These are phyloP conservation scores for Nicotiana tomentosiformis DNA, from an alignment of 257 asterid genomes.

Conservation along the genomic window DNA sequence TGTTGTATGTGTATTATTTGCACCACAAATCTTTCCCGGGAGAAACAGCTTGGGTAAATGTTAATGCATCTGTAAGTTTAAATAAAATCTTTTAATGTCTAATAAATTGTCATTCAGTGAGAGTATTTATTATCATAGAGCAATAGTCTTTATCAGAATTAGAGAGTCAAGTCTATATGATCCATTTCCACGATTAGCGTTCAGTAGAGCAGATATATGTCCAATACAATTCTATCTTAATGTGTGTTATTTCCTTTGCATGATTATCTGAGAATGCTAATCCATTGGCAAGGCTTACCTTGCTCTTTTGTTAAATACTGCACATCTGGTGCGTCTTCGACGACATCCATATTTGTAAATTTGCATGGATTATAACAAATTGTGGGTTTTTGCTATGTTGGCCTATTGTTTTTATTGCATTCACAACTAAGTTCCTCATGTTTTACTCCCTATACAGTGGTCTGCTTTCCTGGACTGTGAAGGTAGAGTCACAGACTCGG, in stretches of 20 bases:
- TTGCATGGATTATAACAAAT: background rate
- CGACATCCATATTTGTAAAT: background rate
- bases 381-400: background rate
- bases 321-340: background rate
- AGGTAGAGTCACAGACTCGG: constrained; percentile 75
- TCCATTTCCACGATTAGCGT: background rate
- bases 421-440: background rate
- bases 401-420: background rate
- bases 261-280: background rate
- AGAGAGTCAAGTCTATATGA: background rate
- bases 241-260: background rate
- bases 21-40: background rate
- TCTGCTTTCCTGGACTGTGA: constrained; percentile 74
- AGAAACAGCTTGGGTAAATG: background rate
- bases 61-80: background rate
- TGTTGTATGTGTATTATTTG: background rate
- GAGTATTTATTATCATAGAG: background rate
- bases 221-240: background rate
- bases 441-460: constrained; percentile 55
- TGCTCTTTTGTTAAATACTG: background rate
- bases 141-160: background rate
- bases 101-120: background rate
- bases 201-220: background rate
- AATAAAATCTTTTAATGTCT: background rate
- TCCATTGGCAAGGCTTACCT: background rate